Base-by-base conservation (phyloP, 148 eudicot genomes). In the Spergularia marina region DNA sequence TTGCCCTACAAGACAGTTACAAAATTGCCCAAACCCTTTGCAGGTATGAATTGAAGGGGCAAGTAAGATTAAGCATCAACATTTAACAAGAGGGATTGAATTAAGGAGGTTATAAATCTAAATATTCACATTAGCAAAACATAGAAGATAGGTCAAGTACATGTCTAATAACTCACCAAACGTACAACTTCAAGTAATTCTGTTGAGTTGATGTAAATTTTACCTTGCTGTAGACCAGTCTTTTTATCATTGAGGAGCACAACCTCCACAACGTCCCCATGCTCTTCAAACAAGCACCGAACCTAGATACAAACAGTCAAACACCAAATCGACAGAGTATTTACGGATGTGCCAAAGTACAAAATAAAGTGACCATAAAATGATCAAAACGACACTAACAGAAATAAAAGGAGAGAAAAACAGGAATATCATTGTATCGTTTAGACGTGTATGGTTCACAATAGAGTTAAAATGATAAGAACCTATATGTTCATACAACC, bases 191-290 rank as follows among this genome's bases (percentile, higher is more conserved):
- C 67, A n/a, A 25, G 57, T 17, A 34, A 20, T 30, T 20, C 7
- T 7, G 34, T 10, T 49, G 40, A 69, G 15, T 15, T 12, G n/a
- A 39, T 57, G 73, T 15, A 53, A 60, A 68, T 12, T 6, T 34
- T 82, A 91, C 98, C 94, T 76, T 79, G 87, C 59, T 82, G 91
- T 60, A 74, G 84, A 57, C 89, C 88, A 16, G 87, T 85, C 82
- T 80, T 40, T 62, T 85, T 83, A 78, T 89, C 89, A 82, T 72
- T 78, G 52, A 86, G 77, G 67, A 87, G 84, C 79, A 89, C 80
- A 78, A 93, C 90, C 84, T 93, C 98, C 10, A 79, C 52, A 53
- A 91, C 83, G 55, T 79, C 74, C 52, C 96, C 98, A 74, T 87
- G 56, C 36, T 84, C 90, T 68, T 83, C 88, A 84, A 90, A 90